phyloP scores from a whole-genome alignment of 2,329 filamentous ascomycete genomes.

The Albifimbria verrucaria region DNA sequence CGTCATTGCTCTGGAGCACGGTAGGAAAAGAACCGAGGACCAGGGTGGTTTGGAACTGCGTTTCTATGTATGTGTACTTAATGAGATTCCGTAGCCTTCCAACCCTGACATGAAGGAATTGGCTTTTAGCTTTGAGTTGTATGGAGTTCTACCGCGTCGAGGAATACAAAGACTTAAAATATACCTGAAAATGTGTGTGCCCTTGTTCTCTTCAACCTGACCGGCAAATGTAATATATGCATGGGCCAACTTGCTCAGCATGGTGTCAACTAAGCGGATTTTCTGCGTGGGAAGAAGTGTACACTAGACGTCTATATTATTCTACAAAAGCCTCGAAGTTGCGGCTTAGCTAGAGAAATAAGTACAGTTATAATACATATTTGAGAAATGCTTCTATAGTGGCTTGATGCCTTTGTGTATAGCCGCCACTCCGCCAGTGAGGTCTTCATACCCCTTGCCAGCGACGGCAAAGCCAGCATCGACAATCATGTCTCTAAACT shows the following conservation, averaged over 20 bases:
- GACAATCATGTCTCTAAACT: constrained; percentile 79
- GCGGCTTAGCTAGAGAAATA: not conserved
- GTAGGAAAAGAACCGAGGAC: constrained; percentile 10
- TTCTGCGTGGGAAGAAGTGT: too few relatives aligned
- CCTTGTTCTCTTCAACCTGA: too few relatives aligned
- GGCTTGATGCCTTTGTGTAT: constrained; percentile 97
- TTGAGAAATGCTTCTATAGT: constrained; percentile 21
- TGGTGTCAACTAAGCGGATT: too few relatives aligned
- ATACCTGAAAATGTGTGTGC: constrained; percentile 16
- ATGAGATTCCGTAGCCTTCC: constrained; percentile 29
- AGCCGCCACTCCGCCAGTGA: constrained; percentile 89
- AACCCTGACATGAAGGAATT: constrained; percentile 23
- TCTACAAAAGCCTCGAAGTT: not conserved
- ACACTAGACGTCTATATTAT: constrained; percentile 6
- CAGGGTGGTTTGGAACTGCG: constrained; percentile 16
- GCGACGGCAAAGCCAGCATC: constrained; percentile 83
- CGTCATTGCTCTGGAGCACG: constrained; percentile 10
- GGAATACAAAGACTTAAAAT: constrained; percentile 25
- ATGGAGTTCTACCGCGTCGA: constrained; percentile 28
- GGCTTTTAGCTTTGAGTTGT: constrained; percentile 28
- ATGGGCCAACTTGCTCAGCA: too few relatives aligned
- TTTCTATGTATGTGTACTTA: constrained; percentile 33
- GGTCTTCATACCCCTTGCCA: constrained; percentile 79
- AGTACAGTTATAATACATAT: constrained; percentile 2
- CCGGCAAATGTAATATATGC: too few relatives aligned